A percentile compares a stretch with the other conserved stretches of the same genome.
Evolutionary conservation across 768 basidiomycete genomes (phyloP).

Genomic region (Brasilioporus rufonigricans): DNA sequence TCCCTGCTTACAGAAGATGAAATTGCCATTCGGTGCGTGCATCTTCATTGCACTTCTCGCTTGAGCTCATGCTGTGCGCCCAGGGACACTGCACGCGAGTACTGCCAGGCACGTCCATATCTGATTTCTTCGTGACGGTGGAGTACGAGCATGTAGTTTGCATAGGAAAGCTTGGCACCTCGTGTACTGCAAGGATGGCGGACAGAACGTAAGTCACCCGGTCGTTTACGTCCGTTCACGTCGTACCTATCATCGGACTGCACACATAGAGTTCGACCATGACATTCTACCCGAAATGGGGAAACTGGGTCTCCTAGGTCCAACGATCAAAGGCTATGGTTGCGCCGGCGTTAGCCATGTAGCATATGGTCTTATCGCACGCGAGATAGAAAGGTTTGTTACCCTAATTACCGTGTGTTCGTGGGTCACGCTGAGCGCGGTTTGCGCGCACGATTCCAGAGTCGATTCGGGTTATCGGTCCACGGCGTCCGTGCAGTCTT

Average conservation of each 20-base stretch:
- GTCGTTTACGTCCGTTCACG: background rate
- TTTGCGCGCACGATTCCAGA: conserved; percentile 36
- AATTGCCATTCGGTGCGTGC: conserved; percentile 70
- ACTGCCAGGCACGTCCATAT: conserved; percentile 63
- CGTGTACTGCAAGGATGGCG: conserved; percentile 87
- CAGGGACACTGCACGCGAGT: conserved; percentile 76
- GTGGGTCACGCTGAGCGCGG: background rate
- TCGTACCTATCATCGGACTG: background rate
- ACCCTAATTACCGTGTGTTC: background rate
- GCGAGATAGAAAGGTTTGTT: conserved; percentile 85
- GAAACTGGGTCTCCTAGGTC: conserved; percentile 82
- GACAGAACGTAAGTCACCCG: conserved; percentile 63
- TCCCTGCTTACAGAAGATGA: conserved; percentile 87
- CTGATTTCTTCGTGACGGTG: background rate
- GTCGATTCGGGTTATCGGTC: conserved; percentile 97
- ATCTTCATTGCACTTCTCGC: conserved; percentile 7
- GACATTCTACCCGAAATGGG: conserved; percentile 89
- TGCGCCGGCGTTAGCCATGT: conserved; percentile 92
- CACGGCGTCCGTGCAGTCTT: conserved; percentile 92
- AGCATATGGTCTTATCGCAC: conserved; percentile 89
- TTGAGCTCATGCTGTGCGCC: background rate
- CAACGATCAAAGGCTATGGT: conserved; percentile 91
- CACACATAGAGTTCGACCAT: conserved; percentile 65
- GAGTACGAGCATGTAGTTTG: background rate
- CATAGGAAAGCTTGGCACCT: conserved; percentile 78